phyloP scores from a whole-genome alignment of 352 stramenopile genomes.

The Globisporangium alternatum region DNA sequence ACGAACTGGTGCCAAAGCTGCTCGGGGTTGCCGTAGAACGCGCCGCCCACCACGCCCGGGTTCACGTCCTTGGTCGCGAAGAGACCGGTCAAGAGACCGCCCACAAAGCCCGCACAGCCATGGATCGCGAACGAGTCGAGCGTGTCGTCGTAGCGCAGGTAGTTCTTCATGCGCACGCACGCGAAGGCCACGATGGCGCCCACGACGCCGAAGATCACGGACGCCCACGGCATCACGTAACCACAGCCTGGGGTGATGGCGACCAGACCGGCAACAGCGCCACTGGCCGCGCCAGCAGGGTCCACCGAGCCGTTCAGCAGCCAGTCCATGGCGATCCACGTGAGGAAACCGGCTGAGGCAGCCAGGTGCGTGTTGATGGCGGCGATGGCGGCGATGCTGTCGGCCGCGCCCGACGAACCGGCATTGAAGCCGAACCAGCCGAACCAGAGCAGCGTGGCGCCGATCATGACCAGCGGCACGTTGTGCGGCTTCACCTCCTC shows the following conservation, averaged over 20 bases:
- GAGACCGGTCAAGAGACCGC: conserved; percentile 63
- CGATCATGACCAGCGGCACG: conserved; percentile 83
- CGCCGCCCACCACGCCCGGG: conserved; percentile 25
- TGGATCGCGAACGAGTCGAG: conserved; percentile 82
- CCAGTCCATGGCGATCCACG: conserved; percentile 65
- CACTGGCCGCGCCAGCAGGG: conserved; percentile 56
- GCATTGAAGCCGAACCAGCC: conserved; percentile 88
- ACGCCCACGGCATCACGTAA: conserved; percentile 67
- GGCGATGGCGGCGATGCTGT: conserved; percentile 62
- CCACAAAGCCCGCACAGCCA: conserved; percentile 57
- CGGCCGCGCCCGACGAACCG: conserved; percentile 54
- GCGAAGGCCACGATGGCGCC: conserved; percentile 48
- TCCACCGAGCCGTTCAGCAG: conserved; percentile 50
- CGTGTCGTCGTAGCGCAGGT: conserved; percentile 72
- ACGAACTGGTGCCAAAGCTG: conserved; percentile 30
- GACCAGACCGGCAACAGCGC: conserved; percentile 63
- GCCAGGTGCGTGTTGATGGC: conserved; percentile 77
- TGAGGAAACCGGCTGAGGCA: conserved; percentile 57
- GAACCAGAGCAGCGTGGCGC: conserved; percentile 73
- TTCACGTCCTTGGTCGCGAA: conserved; percentile 50
- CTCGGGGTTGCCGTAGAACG: conserved; percentile 30
- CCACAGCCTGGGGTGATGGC: conserved; percentile 67
- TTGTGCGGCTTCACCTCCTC: conserved; percentile 80
- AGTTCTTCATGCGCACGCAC: conserved; percentile 65
- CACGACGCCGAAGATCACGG: conserved; percentile 70